Percentiles rank a stretch among this genome's conserved stretches.
These are phyloP conservation scores for Sporothrix curviconia DNA, from an alignment of 2,329 filamentous ascomycete genomes.

Conservation along the genomic window DNA sequence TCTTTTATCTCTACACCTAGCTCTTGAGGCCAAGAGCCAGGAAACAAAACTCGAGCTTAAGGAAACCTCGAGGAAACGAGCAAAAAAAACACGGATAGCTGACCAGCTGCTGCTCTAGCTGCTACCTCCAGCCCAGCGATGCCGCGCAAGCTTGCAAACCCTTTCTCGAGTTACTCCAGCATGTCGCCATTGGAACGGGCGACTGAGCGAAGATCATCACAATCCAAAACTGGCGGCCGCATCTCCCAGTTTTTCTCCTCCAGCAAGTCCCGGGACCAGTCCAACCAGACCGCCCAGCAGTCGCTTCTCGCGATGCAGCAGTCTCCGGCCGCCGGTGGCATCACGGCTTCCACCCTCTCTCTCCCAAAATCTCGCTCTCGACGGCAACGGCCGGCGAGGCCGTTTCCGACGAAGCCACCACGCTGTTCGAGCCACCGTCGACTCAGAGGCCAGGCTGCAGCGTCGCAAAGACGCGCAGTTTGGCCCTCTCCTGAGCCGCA, in stretches of 20 bases:
- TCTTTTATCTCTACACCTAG: too few relatives aligned
- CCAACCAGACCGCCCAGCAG: constrained; percentile 50
- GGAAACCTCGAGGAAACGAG: too few relatives aligned
- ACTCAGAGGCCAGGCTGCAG: constrained; percentile 70
- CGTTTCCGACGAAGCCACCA: constrained; percentile 65
- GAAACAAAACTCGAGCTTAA: too few relatives aligned
- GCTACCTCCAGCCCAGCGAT: constrained; percentile 35
- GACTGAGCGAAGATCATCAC: constrained; percentile 52
- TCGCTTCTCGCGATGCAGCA: constrained; percentile 61
- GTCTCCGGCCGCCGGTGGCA: constrained; percentile 40
- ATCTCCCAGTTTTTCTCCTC: constrained; percentile 78
- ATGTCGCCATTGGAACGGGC: constrained; percentile 44
- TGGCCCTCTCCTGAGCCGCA: constrained; percentile 71
- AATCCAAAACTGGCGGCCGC: constrained; percentile 62
- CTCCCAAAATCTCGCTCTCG: constrained; percentile 89
- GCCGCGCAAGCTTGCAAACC: constrained; percentile 54
- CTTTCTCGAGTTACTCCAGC: constrained; percentile 45
- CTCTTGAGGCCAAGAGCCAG: too few relatives aligned
- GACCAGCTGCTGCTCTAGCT: constrained; percentile 6
- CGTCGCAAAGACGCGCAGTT: constrained; percentile 84
- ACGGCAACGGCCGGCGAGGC: constrained; percentile 71
- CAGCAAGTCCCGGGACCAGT: constrained; percentile 67
- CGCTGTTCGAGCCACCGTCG: constrained; percentile 78
- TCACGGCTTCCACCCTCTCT: constrained; percentile 66
- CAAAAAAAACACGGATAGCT: neutral